These are phyloP conservation scores for Cercis canadensis DNA, from an alignment of 306 rosid genomes.

Conservation along the genomic window DNA sequence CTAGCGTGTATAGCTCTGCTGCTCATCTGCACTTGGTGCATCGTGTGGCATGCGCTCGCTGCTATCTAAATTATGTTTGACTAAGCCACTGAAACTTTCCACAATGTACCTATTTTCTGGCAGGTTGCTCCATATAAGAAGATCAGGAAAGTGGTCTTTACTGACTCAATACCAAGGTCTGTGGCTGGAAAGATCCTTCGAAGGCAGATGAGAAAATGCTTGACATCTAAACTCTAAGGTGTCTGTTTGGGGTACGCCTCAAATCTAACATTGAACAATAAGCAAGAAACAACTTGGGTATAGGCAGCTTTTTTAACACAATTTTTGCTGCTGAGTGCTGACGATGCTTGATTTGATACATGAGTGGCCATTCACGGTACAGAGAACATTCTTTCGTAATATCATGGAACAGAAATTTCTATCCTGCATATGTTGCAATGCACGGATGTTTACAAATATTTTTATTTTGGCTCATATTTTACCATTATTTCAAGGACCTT, in stretches of 20 bases:
- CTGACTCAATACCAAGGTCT: constrained; percentile 71
- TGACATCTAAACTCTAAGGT: constrained; percentile 60
- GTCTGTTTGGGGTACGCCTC: background rate
- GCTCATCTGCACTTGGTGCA: constrained; percentile 4
- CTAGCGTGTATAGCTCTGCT: background rate
- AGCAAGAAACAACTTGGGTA: background rate
- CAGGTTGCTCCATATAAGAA: constrained; percentile 90
- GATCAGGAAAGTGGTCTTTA: constrained; percentile 76
- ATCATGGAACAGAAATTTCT: background rate
- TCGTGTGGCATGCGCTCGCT: background rate
- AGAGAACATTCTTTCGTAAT: background rate
- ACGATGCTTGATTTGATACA: background rate
- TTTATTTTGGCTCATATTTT: too few species aligned
- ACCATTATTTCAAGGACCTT: too few species aligned
- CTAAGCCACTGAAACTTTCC: background rate
- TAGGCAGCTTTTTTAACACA: too few species aligned
- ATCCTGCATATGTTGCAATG: background rate
- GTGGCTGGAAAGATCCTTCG: constrained; percentile 85
- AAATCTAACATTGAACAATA: background rate
- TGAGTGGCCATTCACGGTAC: background rate
- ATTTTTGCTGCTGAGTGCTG: background rate
- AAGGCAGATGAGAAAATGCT: constrained; percentile 51
- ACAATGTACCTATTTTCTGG: constrained; percentile 15
- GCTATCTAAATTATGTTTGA: background rate
- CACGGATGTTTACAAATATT: background rate